These are phyloP conservation scores for Penicillium coprophilum DNA, from an alignment of 495 filamentous ascomycete genomes.

Conservation along the genomic window DNA sequence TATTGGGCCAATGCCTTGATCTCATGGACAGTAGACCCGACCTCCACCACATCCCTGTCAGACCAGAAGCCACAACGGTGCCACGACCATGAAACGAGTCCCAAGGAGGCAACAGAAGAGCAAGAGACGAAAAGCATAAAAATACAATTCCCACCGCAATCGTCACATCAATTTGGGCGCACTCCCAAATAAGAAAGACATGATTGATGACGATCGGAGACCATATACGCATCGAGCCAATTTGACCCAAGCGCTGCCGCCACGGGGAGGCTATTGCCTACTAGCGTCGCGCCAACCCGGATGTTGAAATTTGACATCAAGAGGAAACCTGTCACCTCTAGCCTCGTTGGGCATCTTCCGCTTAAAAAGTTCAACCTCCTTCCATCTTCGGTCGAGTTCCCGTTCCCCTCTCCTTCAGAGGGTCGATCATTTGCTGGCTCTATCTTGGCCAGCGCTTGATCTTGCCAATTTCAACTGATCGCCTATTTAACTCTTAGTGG, in stretches of 20 bases:
- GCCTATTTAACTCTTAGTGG: not conserved
- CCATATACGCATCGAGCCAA: not conserved
- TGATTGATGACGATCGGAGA: conserved; percentile 8
- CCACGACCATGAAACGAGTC: conserved; percentile 25
- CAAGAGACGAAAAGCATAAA: not conserved
- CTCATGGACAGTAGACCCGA: conserved; percentile 46
- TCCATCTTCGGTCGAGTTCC: not conserved
- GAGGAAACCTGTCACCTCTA: conserved; percentile 13
- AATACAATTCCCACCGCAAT: not conserved
- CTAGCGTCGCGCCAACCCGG: conserved; percentile 29
- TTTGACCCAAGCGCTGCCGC: conserved; percentile 7
- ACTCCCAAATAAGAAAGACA: conserved; percentile 2
- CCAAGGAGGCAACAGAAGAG: not conserved
- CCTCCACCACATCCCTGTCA: conserved; percentile 24
- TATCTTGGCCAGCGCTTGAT: not conserved
- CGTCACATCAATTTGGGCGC: not conserved
- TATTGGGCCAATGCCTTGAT: conserved; percentile 66
- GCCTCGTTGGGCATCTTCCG: not conserved
- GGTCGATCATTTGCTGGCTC: not conserved
- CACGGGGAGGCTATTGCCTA: conserved; percentile 28
- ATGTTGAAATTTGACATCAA: conserved; percentile 18
- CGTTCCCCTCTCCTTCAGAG: not conserved
- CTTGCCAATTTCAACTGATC: not conserved
- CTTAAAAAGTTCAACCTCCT: not conserved
- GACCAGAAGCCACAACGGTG: conserved; percentile 23